Conservation (phyloP, 2,329 filamentous ascomycete species). For the Acephala macrosclerotiorum region DNA sequence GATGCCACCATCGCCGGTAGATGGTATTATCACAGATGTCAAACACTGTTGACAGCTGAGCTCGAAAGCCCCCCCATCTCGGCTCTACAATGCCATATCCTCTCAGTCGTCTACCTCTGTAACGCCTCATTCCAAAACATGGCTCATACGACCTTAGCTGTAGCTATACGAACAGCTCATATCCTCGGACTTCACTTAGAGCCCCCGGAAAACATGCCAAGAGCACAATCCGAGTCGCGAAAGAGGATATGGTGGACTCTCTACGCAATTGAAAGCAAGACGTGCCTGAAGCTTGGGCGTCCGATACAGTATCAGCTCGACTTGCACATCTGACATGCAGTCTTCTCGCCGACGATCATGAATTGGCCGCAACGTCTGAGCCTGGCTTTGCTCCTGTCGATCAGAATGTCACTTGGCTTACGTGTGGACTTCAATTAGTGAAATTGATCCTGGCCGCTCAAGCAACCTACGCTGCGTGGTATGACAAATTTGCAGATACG, state of each 20-base stretch:
- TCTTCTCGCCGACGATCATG: conserved; percentile 45
- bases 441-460: neutral
- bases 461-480: neutral
- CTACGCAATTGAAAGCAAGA: conserved; percentile 51
- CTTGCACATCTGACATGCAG: conserved; percentile 40
- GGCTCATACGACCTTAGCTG: conserved; percentile 45
- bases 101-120: conserved; percentile 49
- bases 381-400: conserved; percentile 34
- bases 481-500: neutral
- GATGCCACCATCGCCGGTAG: conserved; percentile 48
- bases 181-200: conserved; percentile 51
- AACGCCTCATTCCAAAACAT: conserved; percentile 50
- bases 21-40: conserved; percentile 50
- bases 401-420: conserved; percentile 43
- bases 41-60: conserved; percentile 46
- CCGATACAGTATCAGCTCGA: conserved; percentile 44
- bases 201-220: conserved; percentile 44
- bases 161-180: conserved; percentile 48
- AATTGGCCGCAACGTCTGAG: conserved; percentile 37
- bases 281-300: conserved; percentile 48
- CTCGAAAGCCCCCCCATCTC: conserved; percentile 48
- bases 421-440: conserved; percentile 27
- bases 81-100: conserved; percentile 51
- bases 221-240: conserved; percentile 47
- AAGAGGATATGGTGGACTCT: conserved; percentile 56